Evolutionary conservation across 345 rosid genomes (phyloP).

Genomic region (Euphorbia tirucalli): DNA sequence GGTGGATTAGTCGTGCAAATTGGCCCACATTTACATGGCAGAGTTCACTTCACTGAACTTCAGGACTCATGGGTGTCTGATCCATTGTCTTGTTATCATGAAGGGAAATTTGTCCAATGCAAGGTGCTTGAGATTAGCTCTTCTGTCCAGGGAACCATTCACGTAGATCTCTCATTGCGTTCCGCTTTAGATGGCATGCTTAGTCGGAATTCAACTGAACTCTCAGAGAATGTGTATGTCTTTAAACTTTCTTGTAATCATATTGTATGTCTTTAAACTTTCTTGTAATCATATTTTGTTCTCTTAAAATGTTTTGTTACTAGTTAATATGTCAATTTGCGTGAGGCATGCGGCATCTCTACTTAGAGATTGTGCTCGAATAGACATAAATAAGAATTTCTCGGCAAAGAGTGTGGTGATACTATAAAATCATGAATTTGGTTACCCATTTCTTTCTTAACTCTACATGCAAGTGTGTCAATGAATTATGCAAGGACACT

Average conservation of each 20-base stretch:
- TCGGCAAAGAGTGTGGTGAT: no score
- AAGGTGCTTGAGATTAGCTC: constrained; percentile 77
- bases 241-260: not conserved
- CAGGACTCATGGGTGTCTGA: constrained; percentile 63
- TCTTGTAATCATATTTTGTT: not conserved
- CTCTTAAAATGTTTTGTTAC: not conserved
- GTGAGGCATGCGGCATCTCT: not conserved
- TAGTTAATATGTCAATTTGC: not conserved
- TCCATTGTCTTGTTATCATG: constrained; percentile 65
- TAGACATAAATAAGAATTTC: not conserved
- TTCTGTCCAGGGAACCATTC: constrained; percentile 58
- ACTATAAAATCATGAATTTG: no score
- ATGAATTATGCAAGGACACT: not conserved
- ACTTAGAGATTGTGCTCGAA: not conserved
- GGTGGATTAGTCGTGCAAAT: constrained; percentile 87
- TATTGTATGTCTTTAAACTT: not conserved
- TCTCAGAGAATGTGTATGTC: constrained; percentile 47
- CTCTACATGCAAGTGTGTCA: not conserved
- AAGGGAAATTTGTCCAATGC: constrained; percentile 90
- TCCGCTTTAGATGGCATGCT: constrained; percentile 58
- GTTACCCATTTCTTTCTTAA: no score
- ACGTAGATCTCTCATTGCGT: constrained; percentile 74
- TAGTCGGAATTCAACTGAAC: constrained; percentile 36
- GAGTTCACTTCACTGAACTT: constrained; percentile 85
- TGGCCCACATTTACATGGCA: constrained; percentile 74